Evolutionary conservation across 495 filamentous ascomycete genomes (phyloP).

Genomic region (Penicillium lividum): DNA sequence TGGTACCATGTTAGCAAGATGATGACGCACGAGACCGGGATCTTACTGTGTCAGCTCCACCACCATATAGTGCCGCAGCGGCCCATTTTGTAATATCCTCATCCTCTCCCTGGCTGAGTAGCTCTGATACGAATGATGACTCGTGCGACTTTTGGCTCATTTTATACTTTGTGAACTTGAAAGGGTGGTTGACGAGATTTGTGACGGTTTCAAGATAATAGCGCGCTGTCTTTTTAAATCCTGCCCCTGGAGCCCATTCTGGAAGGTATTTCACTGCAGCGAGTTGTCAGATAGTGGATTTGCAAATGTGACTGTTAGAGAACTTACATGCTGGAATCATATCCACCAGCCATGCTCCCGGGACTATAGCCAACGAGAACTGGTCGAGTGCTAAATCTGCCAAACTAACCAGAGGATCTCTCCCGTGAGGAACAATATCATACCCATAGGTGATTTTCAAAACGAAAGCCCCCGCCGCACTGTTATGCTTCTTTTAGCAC

Average conservation of each 20-base stretch:
- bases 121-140: neutral
- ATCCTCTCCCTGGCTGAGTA: conserved; percentile 17
- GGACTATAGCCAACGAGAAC: conserved; percentile 41
- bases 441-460: conserved; percentile 54
- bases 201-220: conserved; percentile 19
- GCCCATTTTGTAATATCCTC: conserved; percentile 39
- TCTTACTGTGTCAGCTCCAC: conserved; percentile 51
- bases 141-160: neutral
- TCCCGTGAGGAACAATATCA: conserved; percentile 35
- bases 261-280: conserved; percentile 37
- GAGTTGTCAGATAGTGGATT: neutral
- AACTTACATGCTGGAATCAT: conserved; percentile 25
- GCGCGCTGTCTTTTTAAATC: conserved; percentile 39
- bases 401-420: conserved; percentile 45
- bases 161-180: conserved; percentile 35
- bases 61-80: conserved; percentile 50
- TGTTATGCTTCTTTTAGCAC: neutral
- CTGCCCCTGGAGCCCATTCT: conserved; percentile 47
- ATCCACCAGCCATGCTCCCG: conserved; percentile 50
- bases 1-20: neutral
- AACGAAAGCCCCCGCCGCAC: conserved; percentile 40
- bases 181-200: conserved; percentile 30
- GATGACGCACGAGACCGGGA: neutral
- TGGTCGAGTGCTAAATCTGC: conserved; percentile 40
- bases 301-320: too few relatives aligned